Evolutionary conservation across 1,139 yeast genomes (phyloP).

Genomic region (Protomyces gravidus): DNA sequence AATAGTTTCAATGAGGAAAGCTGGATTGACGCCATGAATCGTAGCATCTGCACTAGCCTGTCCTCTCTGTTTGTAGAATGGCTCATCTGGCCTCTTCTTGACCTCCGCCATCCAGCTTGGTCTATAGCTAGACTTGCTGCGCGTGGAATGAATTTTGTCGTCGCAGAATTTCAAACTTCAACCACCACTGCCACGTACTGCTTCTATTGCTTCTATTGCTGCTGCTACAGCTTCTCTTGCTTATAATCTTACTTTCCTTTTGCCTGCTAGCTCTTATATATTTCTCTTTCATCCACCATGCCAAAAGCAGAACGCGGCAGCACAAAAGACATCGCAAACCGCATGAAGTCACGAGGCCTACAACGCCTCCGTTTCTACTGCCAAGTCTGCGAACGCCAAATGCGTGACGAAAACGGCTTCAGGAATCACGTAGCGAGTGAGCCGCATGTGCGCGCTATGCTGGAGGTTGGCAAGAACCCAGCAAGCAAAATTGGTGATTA

Average conservation of each 20-base stretch:
- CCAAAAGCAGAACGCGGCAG: constrained; percentile 64
- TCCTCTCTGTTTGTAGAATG: constrained; percentile 23
- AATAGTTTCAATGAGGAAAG: constrained; percentile 56
- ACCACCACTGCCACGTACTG: no score
- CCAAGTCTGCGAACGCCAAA: constrained; percentile 86
- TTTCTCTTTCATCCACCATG: constrained; percentile 14
- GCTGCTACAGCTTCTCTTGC: no score
- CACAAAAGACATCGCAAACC: constrained; percentile 75
- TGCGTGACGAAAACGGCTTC: constrained; percentile 93
- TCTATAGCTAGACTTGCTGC: no score
- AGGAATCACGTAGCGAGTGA: constrained; percentile 78
- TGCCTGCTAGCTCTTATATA: no score
- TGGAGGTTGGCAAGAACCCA: constrained; percentile 45
- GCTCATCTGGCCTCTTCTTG: constrained; percentile 11
- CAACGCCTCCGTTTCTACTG: constrained; percentile 85
- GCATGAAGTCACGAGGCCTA: constrained; percentile 75
- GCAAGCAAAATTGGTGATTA: constrained; percentile 54
- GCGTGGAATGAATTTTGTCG: no score
- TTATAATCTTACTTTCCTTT: no score
- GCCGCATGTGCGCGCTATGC: constrained; percentile 60
- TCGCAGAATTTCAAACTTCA: no score
- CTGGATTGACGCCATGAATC: constrained; percentile 26
- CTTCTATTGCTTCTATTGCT: no score
- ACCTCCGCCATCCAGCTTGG: constrained; percentile 2
- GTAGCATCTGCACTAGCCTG: constrained; percentile 17